A percentile compares a stretch with the other conserved stretches of the same genome.
Conservation (phyloP, 2,329 filamentous ascomycete genomes). For the Aspergillus cejpii region DNA sequence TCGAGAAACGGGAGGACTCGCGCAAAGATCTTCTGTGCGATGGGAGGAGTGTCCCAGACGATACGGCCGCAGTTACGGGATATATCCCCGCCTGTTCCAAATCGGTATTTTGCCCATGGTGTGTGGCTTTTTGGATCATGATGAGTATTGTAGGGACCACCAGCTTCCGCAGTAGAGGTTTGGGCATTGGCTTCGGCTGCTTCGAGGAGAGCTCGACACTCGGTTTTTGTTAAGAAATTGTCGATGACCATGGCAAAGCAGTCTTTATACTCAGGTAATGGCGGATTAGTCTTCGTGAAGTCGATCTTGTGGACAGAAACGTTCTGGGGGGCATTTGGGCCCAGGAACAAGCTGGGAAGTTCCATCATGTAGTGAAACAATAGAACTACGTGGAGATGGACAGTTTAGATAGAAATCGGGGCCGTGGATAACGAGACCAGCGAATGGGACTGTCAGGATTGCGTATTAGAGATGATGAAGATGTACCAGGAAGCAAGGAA, state of each 20-base stretch:
- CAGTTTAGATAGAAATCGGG: too few relatives aligned
- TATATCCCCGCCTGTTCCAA: slow-evolving; percentile 55
- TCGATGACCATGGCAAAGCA: slow-evolving; percentile 11
- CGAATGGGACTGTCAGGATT: too few relatives aligned
- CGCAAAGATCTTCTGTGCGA: slow-evolving; percentile 59
- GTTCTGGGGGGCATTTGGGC: too few relatives aligned
- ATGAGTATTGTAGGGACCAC: neutral
- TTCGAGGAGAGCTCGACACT: slow-evolving; percentile 41
- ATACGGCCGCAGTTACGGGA: slow-evolving; percentile 66
- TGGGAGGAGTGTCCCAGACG: slow-evolving; percentile 60
- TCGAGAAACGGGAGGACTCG: slow-evolving; percentile 47
- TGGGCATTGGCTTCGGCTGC: slow-evolving; percentile 42
- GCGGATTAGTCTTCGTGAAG: slow-evolving; percentile 9
- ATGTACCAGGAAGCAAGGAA: too few relatives aligned
- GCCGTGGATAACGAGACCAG: too few relatives aligned
- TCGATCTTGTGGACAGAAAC: slow-evolving; percentile 3
- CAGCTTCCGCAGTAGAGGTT: neutral
- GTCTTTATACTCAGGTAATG: slow-evolving; percentile 9
- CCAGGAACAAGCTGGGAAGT: too few relatives aligned
- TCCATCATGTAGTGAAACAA: too few relatives aligned
- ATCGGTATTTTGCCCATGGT: slow-evolving; percentile 64
- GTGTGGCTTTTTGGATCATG: slow-evolving; percentile 8
- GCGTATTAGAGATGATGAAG: too few relatives aligned
- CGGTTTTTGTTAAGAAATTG: slow-evolving; percentile 6
- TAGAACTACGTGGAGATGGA: too few relatives aligned